These are phyloP conservation scores for Crithidia expoeki DNA, from an alignment of 208 protist genomes.

Conservation along the genomic window DNA sequence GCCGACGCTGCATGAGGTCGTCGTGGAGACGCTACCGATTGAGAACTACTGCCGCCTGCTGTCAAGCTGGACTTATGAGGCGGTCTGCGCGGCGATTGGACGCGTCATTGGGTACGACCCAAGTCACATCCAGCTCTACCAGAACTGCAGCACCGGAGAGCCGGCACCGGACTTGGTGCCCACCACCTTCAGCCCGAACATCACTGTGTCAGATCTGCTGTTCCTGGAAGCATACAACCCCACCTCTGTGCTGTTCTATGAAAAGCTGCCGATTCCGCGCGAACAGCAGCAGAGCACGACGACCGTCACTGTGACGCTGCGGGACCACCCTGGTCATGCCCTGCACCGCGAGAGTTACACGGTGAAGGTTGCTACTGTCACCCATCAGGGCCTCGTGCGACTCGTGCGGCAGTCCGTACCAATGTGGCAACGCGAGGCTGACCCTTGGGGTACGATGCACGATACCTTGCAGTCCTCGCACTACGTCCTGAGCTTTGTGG, in stretches of 20 bases:
- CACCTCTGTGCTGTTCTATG: slow-evolving; percentile 43
- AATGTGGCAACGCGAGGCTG: slow-evolving; percentile 38
- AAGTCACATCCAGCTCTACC: slow-evolving; percentile 65
- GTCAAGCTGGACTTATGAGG: slow-evolving; percentile 50
- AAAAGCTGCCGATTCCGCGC: slow-evolving; percentile 40
- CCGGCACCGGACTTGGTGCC: slow-evolving; percentile 23
- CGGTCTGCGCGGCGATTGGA: slow-evolving; percentile 55
- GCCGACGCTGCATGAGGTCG: slow-evolving; percentile 30
- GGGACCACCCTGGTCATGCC: slow-evolving; percentile 51
- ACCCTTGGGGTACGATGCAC: slow-evolving; percentile 44
- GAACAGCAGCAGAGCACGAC: slow-evolving; percentile 24
- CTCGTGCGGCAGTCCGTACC: slow-evolving; percentile 36
- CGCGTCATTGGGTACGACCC: slow-evolving; percentile 38
- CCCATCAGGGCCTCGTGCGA: slow-evolving; percentile 36
- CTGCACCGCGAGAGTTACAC: slow-evolving; percentile 52
- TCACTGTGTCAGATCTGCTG: slow-evolving; percentile 41
- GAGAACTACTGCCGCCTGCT: slow-evolving; percentile 42
- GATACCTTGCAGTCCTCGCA: slow-evolving; percentile 36
- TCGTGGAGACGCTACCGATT: slow-evolving; percentile 22
- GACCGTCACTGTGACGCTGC: slow-evolving; percentile 42
- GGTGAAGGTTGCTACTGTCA: slow-evolving; percentile 19
- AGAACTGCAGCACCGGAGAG: slow-evolving; percentile 27
- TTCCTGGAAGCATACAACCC: slow-evolving; percentile 34
- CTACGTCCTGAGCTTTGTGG: slow-evolving; percentile 49
- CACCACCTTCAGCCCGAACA: slow-evolving; percentile 8